Evolutionary conservation across 768 basidiomycete genomes (phyloP).

Genomic region (Tubosaeta sp.): DNA sequence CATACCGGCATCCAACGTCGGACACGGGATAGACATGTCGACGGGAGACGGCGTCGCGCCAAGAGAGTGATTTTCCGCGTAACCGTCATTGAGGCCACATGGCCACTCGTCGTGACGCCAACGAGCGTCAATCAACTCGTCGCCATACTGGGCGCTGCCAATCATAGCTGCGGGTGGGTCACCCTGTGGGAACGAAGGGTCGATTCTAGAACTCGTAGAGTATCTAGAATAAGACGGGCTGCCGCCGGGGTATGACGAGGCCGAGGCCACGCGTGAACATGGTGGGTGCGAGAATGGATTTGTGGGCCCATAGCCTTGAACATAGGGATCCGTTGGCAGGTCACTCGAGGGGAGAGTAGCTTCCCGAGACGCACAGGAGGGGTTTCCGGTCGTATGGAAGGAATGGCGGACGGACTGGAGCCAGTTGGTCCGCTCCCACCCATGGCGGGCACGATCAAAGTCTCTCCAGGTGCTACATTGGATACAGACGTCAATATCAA

Average conservation of each 20-base stretch:
- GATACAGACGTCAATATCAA: slow-evolving; percentile 6
- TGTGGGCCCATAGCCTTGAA: background rate
- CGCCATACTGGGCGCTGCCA: background rate
- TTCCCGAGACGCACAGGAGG: background rate
- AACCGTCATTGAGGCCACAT: background rate
- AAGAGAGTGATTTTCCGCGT: background rate
- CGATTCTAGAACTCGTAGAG: background rate
- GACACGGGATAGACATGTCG: slow-evolving; percentile 3
- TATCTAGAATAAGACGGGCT: background rate
- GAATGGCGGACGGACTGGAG: background rate
- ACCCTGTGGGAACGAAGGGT: background rate
- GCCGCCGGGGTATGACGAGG: background rate
- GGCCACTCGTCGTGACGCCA: background rate
- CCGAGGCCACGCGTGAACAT: background rate
- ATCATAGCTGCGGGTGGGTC: background rate
- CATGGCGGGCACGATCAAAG: background rate
- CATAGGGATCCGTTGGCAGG: background rate
- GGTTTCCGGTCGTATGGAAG: background rate
- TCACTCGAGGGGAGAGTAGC: background rate
- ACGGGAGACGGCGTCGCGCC: background rate
- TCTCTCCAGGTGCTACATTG: slow-evolving; percentile 3
- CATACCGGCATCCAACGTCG: background rate
- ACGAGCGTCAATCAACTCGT: slow-evolving; percentile 4
- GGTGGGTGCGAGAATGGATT: background rate
- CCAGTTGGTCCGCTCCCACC: background rate